Base-by-base conservation (phyloP, 306 rosid species). In the Lathyrus sativus region DNA sequence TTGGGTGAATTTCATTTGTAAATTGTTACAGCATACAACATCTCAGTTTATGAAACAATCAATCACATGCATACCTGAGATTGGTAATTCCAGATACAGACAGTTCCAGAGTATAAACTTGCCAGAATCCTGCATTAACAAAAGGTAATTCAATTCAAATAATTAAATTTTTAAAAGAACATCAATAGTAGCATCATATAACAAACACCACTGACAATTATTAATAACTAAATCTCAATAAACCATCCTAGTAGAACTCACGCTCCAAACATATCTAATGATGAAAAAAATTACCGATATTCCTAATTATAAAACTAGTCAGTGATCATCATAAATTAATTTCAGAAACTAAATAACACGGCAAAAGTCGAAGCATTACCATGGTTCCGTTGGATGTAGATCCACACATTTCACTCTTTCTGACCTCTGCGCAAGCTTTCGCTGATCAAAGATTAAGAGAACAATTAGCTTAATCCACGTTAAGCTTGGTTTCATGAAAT, bases 301-400 rank as follows among this genome's bases (percentile, higher is more conserved):
- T 49, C 55, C 33, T 7, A 65, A 24, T 58, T 26, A 17, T 37
- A 71, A 57, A 56, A 13, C 13, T 29, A 58, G 50, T 15, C 11
- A 39, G 44, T 4, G 26, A 72, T 71, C 51, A 72, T 71, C 53
- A 49, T 33, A 19, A 51, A 67, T 44, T 44, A 65, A 59, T 49
- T 50, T 67, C 46, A 42, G 28, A 78, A 19, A 67, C 33, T 80
- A 48, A 51, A 17, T 9, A 54, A 62, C 24, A 22, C 41, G 22
- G 37, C 29, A 22, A 35, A 19, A 59, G 57, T 38, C 3, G 44
- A 71, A 67, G 61, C 65, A 76, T 78, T 95, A 95, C 99, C 99
- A 95, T 91, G 99, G 99, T 56, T 95, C 99, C 41, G 96, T 91
- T 41, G 99, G 99, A 85, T 95, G 99, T 33, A 95, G 91, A 91